Evolutionary conservation across 345 rosid genomes (phyloP).

Genomic region (Mangifera indica): DNA sequence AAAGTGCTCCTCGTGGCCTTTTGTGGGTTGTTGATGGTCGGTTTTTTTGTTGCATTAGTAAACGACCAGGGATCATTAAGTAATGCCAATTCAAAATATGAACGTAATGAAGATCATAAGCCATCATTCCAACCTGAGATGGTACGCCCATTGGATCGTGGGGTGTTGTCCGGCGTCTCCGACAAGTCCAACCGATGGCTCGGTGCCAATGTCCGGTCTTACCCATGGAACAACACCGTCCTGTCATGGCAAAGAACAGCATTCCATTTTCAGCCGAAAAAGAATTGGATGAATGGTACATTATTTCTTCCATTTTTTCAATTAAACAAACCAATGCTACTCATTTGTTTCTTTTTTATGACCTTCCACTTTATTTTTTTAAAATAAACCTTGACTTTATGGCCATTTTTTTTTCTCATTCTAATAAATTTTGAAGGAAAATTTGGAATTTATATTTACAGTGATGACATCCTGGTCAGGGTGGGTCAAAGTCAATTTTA

Average conservation of each 20-base stretch:
- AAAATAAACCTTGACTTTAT: too few relatives aligned
- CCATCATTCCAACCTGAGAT: background rate
- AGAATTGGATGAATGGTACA: constrained; percentile 97
- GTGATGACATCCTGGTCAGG: too few relatives aligned
- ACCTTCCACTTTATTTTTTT: too few relatives aligned
- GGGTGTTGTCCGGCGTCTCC: constrained; percentile 63
- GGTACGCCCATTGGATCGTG: constrained; percentile 35
- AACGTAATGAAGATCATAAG: background rate
- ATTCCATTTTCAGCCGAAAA: constrained; percentile 90
- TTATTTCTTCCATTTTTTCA: background rate
- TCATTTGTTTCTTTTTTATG: too few relatives aligned
- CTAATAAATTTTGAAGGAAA: too few relatives aligned
- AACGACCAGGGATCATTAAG: constrained; percentile 2
- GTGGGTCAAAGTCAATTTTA: background rate
- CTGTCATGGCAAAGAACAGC: constrained; percentile 92
- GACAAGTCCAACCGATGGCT: constrained; percentile 48
- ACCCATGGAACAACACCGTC: constrained; percentile 77
- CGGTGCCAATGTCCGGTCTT: constrained; percentile 26
- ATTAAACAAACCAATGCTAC: too few relatives aligned
- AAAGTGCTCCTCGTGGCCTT: constrained; percentile 22
- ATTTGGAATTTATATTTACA: too few relatives aligned
- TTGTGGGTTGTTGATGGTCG: constrained; percentile 38
- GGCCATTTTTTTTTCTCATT: too few relatives aligned
- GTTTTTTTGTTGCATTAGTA: constrained; percentile 32
- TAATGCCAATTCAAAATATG: background rate